phyloP scores from a whole-genome alignment of 2,329 filamentous ascomycete species.

The Fusarium luffae region DNA sequence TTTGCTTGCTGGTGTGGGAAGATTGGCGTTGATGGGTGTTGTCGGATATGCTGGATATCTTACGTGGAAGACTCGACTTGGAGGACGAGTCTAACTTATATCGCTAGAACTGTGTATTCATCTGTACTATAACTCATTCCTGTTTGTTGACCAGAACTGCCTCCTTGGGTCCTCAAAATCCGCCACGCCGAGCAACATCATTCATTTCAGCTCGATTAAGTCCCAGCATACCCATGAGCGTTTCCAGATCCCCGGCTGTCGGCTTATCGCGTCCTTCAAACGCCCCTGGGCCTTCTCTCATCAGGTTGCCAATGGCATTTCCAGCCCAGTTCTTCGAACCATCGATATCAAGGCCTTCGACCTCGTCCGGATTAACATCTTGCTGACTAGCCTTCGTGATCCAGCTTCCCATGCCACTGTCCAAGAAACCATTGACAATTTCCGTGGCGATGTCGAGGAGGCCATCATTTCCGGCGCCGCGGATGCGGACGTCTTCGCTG shows the following conservation, averaged over 20 bases:
- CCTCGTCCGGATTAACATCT: background rate
- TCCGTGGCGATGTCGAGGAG: slow-evolving; percentile 2
- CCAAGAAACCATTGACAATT: background rate
- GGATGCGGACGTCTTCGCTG: no score
- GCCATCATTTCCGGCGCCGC: no score
- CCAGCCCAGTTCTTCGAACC: background rate
- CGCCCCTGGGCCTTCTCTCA: no score
- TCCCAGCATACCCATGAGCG: background rate
- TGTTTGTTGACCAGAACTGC: background rate
- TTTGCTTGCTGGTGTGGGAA: slow-evolving; percentile 40
- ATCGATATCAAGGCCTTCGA: background rate
- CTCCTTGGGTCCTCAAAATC: no score
- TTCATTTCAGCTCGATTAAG: no score
- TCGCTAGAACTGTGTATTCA: background rate
- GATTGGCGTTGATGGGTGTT: slow-evolving; percentile 39
- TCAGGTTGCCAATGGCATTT: background rate
- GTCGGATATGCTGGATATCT: slow-evolving; percentile 48
- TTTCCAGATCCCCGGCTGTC: background rate
- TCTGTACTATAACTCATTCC: background rate
- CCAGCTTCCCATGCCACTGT: background rate
- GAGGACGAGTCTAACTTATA: slow-evolving; percentile 35
- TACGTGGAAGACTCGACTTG: slow-evolving; percentile 46
- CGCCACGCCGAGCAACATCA: no score
- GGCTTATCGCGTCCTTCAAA: background rate
- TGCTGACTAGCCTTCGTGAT: slow-evolving; percentile 1